Evolutionary conservation across 1,139 yeast genomes (phyloP), one percentile per base, ranked within the genome.

Genomic region (Debaryomyces robertsiae): DNA sequence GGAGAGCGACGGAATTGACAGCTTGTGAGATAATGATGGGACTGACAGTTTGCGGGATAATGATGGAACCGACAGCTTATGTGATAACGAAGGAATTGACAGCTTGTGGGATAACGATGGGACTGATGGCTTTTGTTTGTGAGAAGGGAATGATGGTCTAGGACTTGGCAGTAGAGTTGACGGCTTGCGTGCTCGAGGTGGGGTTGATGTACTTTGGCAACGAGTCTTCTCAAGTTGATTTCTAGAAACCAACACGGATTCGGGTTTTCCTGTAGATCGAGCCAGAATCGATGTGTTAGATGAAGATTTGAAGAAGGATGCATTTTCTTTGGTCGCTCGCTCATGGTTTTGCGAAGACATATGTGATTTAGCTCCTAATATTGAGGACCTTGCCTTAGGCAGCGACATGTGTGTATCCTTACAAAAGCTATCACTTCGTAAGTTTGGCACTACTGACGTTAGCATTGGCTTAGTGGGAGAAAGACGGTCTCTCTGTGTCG

Each of bases 401-500:
- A 44, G 44, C 4, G 55, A 47, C 34, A 56, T 44, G 9, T 31
- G 52, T 50, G 40, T 48, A 23, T 30, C 45, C 22, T 31, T 46
- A 11, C 42, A 33, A 9, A 46, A 46, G 5, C 49, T 33, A 22
- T 43, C 33, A 19, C 42, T 33, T 4, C 23, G 4, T 6, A 33
- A 17, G 7, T 33, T 25, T 10, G 36, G 36, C 9, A 33, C 25
- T 10, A 23, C 11, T 29, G 16, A 30, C 6, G 18, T 24, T n/a
- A 27, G 18, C 24, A 16, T 28, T 3, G 36, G 16, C 14, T 25
- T 33, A 9, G 30, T 16, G 9, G 36, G 36, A 4, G 36, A 33
- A 11, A 65, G 72, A 1, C 74, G 73, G 0, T 73, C 73, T 58
- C 63, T 48, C 44, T 67, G 67, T 32, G 67, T 53, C 2, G 70